A percentile compares a stretch with the other conserved stretches of the same genome.
phyloP scores from a whole-genome alignment of 1,284 basidiomycete species.

The Ganoderma sp. region DNA sequence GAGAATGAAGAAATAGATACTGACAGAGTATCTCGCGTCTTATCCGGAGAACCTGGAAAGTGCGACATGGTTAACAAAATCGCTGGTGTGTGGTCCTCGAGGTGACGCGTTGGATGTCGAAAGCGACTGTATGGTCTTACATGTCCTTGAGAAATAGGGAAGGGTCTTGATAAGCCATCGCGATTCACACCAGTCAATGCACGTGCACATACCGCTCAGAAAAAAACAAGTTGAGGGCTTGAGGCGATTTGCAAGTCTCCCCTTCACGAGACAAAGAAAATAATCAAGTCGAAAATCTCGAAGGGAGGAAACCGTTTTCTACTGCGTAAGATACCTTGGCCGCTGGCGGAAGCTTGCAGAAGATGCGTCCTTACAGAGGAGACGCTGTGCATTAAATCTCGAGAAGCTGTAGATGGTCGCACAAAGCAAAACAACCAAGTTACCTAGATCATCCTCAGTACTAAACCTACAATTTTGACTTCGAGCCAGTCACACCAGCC shows the following conservation, averaged over 20 bases:
- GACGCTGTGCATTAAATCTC: neutral
- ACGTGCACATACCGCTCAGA: neutral
- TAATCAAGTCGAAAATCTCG: neutral
- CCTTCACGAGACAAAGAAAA: too few relatives aligned
- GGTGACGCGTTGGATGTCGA: neutral
- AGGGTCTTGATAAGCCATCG: neutral
- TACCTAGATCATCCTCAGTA: neutral
- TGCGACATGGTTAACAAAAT: conserved; percentile 8
- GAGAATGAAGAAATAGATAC: neutral
- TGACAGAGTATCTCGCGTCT: conserved; percentile 25
- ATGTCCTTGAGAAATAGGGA: neutral
- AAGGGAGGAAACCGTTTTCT: neutral
- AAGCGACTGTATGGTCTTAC: neutral
- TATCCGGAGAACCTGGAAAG: conserved; percentile 27
- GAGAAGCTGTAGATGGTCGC: neutral
- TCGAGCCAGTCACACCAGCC: conserved; percentile 27
- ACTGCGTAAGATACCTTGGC: neutral
- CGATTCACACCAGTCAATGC: neutral
- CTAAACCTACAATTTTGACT: conserved; percentile 24
- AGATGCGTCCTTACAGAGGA: neutral
- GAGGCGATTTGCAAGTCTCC: neutral
- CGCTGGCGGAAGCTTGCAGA: neutral
- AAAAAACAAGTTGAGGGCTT: neutral
- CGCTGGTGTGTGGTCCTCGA: neutral
- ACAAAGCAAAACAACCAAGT: neutral